These are phyloP conservation scores for Fusarium liriodendri DNA, from an alignment of 2,329 filamentous ascomycete species.

Conservation along the genomic window DNA sequence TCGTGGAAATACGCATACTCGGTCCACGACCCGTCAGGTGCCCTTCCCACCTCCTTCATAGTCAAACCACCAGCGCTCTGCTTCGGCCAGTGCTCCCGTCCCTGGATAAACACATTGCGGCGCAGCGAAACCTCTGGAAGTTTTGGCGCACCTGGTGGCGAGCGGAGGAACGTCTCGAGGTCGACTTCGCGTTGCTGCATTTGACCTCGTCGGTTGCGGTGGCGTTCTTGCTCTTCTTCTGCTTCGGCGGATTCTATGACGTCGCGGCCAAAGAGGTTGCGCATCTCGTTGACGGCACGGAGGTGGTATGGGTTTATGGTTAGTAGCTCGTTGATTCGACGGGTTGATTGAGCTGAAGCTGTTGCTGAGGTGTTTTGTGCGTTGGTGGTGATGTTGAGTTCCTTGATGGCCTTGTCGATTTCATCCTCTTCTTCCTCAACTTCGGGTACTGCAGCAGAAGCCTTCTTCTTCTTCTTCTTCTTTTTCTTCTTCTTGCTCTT, in stretches of 20 bases:
- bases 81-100: constrained; percentile 87
- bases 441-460: constrained; percentile 33
- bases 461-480: constrained; percentile 53
- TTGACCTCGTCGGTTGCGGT: constrained; percentile 49
- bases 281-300: constrained; percentile 93
- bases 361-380: not conserved
- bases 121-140: constrained; percentile 78
- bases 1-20: constrained; percentile 86
- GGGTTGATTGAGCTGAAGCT: constrained; percentile 16
- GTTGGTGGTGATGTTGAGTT: constrained; percentile 55
- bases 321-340: constrained; percentile 56
- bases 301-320: constrained; percentile 75
- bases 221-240: constrained; percentile 60
- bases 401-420: constrained; percentile 65
- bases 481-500: constrained; percentile 56
- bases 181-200: constrained; percentile 63
- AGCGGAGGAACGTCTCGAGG: constrained; percentile 65
- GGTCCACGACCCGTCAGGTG: constrained; percentile 63
- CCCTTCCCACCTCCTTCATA: constrained; percentile 72
- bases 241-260: constrained; percentile 66
- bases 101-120: constrained; percentile 86
- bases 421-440: constrained; percentile 59
- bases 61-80: constrained; percentile 83
- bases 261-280: constrained; percentile 66
- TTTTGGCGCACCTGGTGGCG: constrained; percentile 67